These are phyloP conservation scores for Xylariaceae sp. DNA, from an alignment of 2,329 filamentous ascomycete genomes.

Conservation along the genomic window DNA sequence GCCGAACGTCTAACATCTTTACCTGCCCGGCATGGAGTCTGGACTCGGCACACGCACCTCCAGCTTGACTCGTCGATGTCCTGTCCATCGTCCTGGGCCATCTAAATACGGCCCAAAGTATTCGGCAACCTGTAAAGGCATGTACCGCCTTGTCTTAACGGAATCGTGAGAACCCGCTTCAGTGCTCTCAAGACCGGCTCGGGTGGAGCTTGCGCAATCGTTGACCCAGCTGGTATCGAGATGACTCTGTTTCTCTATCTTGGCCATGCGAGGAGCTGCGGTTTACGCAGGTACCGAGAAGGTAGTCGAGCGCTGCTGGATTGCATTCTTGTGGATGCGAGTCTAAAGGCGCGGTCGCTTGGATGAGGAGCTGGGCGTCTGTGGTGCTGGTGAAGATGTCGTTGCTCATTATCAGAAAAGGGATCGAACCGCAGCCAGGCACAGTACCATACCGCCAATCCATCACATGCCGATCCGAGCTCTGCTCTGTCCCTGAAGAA, in stretches of 20 bases:
- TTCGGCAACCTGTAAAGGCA: conserved; percentile 37
- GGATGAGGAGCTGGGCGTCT: conserved; percentile 41
- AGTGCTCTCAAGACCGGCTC: conserved; percentile 32
- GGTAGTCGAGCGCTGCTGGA: conserved; percentile 37
- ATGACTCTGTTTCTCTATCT: conserved; percentile 39
- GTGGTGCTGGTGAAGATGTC: no score
- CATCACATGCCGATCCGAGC: conserved; percentile 16
- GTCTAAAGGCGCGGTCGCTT: conserved; percentile 31
- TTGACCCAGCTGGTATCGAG: conserved; percentile 47
- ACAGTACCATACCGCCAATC: conserved; percentile 11
- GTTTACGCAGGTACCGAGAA: conserved; percentile 3
- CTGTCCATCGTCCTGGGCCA: conserved; percentile 44
- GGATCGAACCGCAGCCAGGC: conserved; percentile 4
- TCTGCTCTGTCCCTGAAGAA: conserved; percentile 23
- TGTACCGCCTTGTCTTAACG: conserved; percentile 36
- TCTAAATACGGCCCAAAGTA: conserved; percentile 45
- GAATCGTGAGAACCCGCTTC: conserved; percentile 42
- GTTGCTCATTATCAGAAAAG: no score
- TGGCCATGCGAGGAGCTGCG: conserved; percentile 12
- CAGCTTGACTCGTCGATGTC: conserved; percentile 46
- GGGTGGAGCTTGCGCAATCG: conserved; percentile 36
- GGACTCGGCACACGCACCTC: conserved; percentile 18
- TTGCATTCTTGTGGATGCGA: conserved; percentile 45
- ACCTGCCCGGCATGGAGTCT: conserved; percentile 9
- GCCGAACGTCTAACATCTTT: neutral